Conservation (phyloP, 2,329 filamentous ascomycete genomes). For the Ilyonectria destructans region DNA sequence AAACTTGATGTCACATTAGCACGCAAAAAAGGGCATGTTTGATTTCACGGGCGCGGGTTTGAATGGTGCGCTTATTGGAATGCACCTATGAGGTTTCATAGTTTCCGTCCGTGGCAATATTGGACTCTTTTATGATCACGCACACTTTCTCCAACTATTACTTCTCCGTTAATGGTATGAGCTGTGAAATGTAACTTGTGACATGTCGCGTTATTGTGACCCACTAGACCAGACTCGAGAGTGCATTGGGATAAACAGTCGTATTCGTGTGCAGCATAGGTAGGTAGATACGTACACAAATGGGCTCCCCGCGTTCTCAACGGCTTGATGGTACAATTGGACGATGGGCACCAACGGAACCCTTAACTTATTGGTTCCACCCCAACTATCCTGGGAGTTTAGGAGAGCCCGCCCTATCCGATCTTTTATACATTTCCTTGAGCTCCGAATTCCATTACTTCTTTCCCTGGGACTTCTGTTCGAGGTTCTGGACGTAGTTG, state of each 20-base stretch:
- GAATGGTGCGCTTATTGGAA: conserved; percentile 47
- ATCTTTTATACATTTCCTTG: conserved; percentile 43
- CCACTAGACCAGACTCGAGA: not conserved
- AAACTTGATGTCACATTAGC: conserved; percentile 60
- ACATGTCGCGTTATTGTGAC: not conserved
- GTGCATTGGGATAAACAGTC: conserved; percentile 31
- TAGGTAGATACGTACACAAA: conserved; percentile 35
- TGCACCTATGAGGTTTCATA: conserved; percentile 48
- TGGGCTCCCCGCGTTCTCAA: conserved; percentile 18
- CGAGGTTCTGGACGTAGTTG: conserved; percentile 85
- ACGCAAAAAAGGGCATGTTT: conserved; percentile 52
- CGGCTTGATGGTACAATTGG: conserved; percentile 18
- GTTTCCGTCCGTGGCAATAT: conserved; percentile 48
- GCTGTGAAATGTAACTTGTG: not conserved
- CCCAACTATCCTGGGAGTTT: conserved; percentile 21
- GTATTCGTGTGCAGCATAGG: conserved; percentile 29
- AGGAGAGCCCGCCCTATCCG: conserved; percentile 23
- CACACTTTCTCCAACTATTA: conserved; percentile 29
- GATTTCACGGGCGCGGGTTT: conserved; percentile 55
- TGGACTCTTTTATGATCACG: conserved; percentile 46
- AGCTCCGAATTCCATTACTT: conserved; percentile 66
- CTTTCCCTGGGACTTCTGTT: conserved; percentile 84
- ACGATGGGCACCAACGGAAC: conserved; percentile 24
- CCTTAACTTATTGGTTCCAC: conserved; percentile 35
- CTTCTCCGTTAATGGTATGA: conserved; percentile 4